Evolutionary conservation across 768 basidiomycete genomes (phyloP).

Genomic region (Atractiella rhizophila): DNA sequence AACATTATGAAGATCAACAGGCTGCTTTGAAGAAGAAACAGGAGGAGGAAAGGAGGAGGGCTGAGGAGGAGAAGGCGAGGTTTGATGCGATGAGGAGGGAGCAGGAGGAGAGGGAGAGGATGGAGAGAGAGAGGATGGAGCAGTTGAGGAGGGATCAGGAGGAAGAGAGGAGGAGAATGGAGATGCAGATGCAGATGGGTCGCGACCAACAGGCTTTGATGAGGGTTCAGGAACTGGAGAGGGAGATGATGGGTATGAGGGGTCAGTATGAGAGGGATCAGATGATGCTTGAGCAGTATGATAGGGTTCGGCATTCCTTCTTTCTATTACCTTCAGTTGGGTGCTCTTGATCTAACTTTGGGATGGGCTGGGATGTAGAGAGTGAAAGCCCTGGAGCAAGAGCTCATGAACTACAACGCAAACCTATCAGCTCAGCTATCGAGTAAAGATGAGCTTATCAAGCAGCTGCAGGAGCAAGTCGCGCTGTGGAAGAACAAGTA

Average conservation of each 20-base stretch:
- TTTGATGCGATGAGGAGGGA: conserved; percentile 69
- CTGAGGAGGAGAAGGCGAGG: conserved; percentile 46
- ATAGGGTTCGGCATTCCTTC: conserved; percentile 36
- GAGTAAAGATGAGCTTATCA: conserved; percentile 85
- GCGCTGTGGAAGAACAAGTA: conserved; percentile 95
- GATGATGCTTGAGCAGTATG: conserved; percentile 89
- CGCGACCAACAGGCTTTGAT: conserved; percentile 38
- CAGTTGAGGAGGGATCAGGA: conserved; percentile 62
- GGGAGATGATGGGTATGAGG: conserved; percentile 70
- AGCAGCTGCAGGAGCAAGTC: conserved; percentile 87
- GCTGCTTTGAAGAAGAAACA: conserved; percentile 82
- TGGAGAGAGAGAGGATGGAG: conserved; percentile 68
- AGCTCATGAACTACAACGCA: conserved; percentile 43
- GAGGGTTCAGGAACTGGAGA: conserved; percentile 59
- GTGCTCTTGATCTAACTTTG: not conserved
- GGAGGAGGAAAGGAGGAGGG: conserved; percentile 56
- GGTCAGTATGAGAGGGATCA: conserved; percentile 97
- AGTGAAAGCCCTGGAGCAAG: conserved; percentile 82
- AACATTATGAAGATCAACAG: conserved; percentile 86
- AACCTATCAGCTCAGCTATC: conserved; percentile 63
- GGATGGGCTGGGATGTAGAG: no score
- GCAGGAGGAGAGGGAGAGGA: conserved; percentile 63
- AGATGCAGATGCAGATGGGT: conserved; percentile 50
- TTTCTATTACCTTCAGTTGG: not conserved
- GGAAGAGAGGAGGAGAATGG: conserved; percentile 21